A percentile compares a stretch with the other conserved stretches of the same genome.
phyloP scores from a whole-genome alignment of 495 filamentous ascomycete genomes.

The Neurospora cerealis region DNA sequence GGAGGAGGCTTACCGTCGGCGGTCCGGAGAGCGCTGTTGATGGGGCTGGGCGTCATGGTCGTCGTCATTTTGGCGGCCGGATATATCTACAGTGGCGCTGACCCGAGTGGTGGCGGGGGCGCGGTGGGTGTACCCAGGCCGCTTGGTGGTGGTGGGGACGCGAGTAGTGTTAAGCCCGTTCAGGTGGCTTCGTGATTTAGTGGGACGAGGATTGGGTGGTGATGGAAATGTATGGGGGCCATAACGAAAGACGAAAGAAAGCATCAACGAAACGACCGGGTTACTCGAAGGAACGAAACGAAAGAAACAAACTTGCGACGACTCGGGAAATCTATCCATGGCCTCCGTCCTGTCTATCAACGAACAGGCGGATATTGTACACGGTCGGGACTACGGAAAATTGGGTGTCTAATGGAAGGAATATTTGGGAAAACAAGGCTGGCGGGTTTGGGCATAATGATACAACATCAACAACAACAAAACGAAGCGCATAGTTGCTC shows the following conservation, averaged over 20 bases:
- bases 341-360: neutral
- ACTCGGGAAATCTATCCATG: neutral
- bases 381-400: neutral
- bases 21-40: constrained; percentile 54
- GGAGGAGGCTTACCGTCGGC: constrained; percentile 41
- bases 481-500: neutral
- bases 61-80: constrained; percentile 43
- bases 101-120: neutral
- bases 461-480: neutral
- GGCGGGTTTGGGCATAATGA: neutral
- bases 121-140: neutral
- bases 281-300: neutral
- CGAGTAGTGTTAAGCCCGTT: neutral
- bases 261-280: neutral
- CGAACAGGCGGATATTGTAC: neutral
- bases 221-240: neutral
- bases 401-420: neutral
- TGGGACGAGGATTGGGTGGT: neutral
- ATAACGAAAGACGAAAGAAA: neutral
- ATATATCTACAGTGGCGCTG: constrained; percentile 11
- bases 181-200: neutral
- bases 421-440: neutral
- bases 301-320: neutral
- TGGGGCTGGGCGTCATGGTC: constrained; percentile 42
- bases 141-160: neutral